Base-by-base conservation (phyloP, 2,329 filamentous ascomycete species). In the Fusarium caatingaense region DNA sequence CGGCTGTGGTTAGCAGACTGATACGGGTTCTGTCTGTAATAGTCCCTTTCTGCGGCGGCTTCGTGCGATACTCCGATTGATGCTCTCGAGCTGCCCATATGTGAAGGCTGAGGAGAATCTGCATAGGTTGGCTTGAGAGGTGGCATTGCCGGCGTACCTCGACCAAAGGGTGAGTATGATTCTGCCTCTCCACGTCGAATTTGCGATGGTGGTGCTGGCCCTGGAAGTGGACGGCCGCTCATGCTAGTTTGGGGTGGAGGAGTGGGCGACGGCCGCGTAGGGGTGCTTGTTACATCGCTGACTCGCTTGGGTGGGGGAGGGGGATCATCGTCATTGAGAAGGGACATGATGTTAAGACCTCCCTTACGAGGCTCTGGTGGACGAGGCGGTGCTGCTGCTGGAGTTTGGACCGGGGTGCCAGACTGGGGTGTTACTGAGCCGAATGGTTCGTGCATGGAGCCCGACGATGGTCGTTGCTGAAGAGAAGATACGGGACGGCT, bases 251-350 rank as follows among this genome's bases (percentile, higher is more conserved):
- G 83, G 8, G 85, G 85, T 5, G 85, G 86, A 28, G 86, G 86
- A 5, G 86, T 87, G 13, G 80, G 74, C 12, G 85, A 84, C 23
- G 84, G 83, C n/a, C 80, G 76, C 42, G 79, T 67, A 13, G 79
- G 75, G 18, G 74, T 74, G 54, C 74, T 74, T 13, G 82, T 80
- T 12, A 88, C 80, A 56, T 88, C 86, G 42, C 66, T 79, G 30
- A 88, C 79, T 32, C 86, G 82, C 77, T 88, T 88, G n/a, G 83
- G 83, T 9, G 84, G 80, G 8, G 83, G 79, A 6, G 80, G 80
- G 10, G 85, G 83, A 56, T 90, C 88, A 66, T 90, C 87, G 66
- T 90, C 87, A 69, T 89, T 89, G 5, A 91, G 81, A 64, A 91
- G 77, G 1, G 87, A 87, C 84, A 90, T 89, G 65, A 91, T 84